Conservation (phyloP, 2,329 filamentous ascomycete genomes). For the Aspergillus sp. region DNA sequence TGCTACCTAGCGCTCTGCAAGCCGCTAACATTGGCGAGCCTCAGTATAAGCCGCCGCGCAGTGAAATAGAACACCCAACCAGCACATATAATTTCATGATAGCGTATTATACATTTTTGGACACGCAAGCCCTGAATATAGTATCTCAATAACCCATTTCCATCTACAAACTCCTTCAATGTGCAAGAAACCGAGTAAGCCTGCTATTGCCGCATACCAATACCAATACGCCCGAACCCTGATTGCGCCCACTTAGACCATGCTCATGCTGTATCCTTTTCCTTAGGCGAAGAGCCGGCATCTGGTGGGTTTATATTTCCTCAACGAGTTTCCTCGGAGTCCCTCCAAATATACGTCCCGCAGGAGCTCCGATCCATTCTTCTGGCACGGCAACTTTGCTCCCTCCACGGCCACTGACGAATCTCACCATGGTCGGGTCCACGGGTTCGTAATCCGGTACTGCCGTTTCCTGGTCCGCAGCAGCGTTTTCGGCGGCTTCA, state of each 20-base stretch:
- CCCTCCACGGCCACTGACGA: conserved; percentile 44
- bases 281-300: background rate
- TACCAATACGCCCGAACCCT: conserved; percentile 23
- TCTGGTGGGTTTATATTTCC: conserved; percentile 28
- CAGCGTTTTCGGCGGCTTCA: conserved; percentile 44
- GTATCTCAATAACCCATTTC: background rate
- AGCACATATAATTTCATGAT: conserved; percentile 1
- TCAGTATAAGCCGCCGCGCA: background rate
- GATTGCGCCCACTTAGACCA: conserved; percentile 9
- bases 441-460: conserved; percentile 34
- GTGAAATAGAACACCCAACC: background rate
- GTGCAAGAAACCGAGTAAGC: conserved; percentile 11
- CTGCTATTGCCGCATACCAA: conserved; percentile 15
- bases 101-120: conserved; percentile 4
- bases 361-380: conserved; percentile 48
- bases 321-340: conserved; percentile 37
- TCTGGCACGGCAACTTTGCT: conserved; percentile 46
- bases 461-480: conserved; percentile 38
- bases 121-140: background rate
- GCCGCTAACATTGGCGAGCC: background rate
- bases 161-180: conserved; percentile 9
- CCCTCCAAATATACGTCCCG: conserved; percentile 40
- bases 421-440: conserved; percentile 47
- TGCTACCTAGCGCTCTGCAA: background rate
- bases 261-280: background rate